Conservation (phyloP, 148 eudicot species). For the Drosera capensis region DNA sequence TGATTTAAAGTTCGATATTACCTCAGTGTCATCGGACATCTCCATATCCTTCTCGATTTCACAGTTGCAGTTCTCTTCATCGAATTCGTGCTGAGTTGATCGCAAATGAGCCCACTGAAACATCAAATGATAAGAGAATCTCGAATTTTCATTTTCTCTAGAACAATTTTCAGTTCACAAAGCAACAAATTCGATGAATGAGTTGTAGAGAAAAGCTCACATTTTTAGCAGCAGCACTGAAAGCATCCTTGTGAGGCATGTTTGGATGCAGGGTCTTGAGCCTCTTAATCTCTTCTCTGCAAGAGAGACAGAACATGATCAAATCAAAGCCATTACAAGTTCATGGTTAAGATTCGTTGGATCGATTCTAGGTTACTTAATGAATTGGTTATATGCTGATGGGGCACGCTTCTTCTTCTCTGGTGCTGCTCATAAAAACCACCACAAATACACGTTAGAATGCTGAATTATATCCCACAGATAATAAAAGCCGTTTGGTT, state of each 20-base stretch:
- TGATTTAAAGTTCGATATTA: not conserved
- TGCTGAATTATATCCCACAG: too few relatives aligned
- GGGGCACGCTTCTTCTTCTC: constrained; percentile 80
- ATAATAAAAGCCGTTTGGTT: too few relatives aligned
- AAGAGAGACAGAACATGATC: not conserved
- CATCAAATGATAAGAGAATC: not conserved
- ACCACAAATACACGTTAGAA: too few relatives aligned
- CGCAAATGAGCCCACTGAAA: constrained; percentile 89
- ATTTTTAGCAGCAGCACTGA: constrained; percentile 94
- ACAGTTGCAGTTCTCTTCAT: constrained; percentile 19
- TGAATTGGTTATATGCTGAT: constrained; percentile 77
- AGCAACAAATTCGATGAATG: not conserved
- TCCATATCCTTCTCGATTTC: constrained; percentile 14
- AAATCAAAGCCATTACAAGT: not conserved
- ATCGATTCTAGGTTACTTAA: constrained; percentile 50
- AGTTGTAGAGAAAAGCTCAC: constrained; percentile 20
- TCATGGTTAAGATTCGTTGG: too few relatives aligned
- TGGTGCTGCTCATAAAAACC: constrained; percentile 88
- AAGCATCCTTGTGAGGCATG: constrained; percentile 91
- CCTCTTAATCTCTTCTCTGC: constrained; percentile 81
- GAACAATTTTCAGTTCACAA: not conserved
- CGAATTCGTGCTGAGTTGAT: constrained; percentile 23
- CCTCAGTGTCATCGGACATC: constrained; percentile 9
- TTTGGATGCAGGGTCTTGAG: constrained; percentile 51
- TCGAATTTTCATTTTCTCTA: not conserved